Evolutionary conservation across 2,329 filamentous ascomycete genomes (phyloP), one percentile per base, ranked within the genome.

Genomic region (Monilinia laxa): DNA sequence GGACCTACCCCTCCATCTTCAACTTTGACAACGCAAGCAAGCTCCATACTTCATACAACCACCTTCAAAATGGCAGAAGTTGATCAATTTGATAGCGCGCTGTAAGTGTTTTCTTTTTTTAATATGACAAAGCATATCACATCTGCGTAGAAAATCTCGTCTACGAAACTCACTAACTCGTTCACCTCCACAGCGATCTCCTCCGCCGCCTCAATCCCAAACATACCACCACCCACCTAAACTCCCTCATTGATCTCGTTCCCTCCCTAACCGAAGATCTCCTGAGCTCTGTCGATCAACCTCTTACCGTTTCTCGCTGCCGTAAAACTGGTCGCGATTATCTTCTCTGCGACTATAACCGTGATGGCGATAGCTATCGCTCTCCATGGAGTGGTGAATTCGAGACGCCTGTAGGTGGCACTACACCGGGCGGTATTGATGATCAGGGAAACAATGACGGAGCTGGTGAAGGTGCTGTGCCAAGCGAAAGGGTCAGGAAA

Each of bases 381-480:
- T 96, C 92, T 71, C 95, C 95, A n/a, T 99, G 95, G 95, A 95
- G 90, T 81, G 98, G 98, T 81, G 91, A 97, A 80, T 99, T 99
- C 79, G 93, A 98, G 78, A 95, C 94, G 23, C 90, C 93, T 18
- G 85, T 97, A 68, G 89, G 91, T 71, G 85, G 85, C 71, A 84
- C 83, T 60, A 85, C 87, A 59, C 76, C 77, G 0, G 83, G 83
- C 35, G 84, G 82, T 38, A 80, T 84, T 3, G 82, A 83, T 11
- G 80, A 81, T 16, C 70, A 71, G 63, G 83, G 82, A n/a, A 78
- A 77, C 47, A 86, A 81, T 70, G 85, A 86, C 68, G 85, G 84
- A 0, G 86, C 84, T 0, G 87, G 87, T 31, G 93, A 96, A 76
- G 92, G 92, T 1, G 92, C 93, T 1, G 87, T 96, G 16, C 94